Evolutionary conservation across 495 filamentous ascomycete genomes (phyloP).

Genomic region (Penicillium chermesinum): DNA sequence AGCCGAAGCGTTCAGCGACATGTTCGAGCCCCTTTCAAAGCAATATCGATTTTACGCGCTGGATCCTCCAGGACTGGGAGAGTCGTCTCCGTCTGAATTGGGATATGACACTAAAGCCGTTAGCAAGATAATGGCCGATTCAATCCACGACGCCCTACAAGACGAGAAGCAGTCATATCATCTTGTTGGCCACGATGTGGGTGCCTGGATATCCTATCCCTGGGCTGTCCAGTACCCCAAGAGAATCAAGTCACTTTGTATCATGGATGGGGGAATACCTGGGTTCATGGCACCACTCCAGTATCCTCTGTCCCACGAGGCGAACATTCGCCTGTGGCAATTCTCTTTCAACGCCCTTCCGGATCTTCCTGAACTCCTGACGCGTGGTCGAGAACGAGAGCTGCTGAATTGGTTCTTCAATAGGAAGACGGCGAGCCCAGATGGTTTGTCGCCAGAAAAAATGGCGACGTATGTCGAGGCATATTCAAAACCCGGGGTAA

Average conservation of each 20-base stretch:
- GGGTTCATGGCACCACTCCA: conserved; percentile 15
- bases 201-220: conserved; percentile 25
- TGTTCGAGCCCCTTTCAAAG: conserved; percentile 22
- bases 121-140: conserved; percentile 21
- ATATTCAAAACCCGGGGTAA: conserved; percentile 23
- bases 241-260: conserved; percentile 21
- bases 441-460: conserved; percentile 12
- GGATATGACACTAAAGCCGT: conserved; percentile 21
- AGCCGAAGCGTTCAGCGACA: conserved; percentile 20
- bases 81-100: conserved; percentile 11
- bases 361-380: conserved; percentile 22
- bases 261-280: conserved; percentile 23
- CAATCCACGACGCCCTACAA: conserved; percentile 13
- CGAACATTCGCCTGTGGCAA: conserved; percentile 25
- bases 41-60: conserved; percentile 22
- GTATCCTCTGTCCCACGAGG: conserved; percentile 15
- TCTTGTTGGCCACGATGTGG: conserved; percentile 24
- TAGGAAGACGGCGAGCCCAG: conserved; percentile 15
- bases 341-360: conserved; percentile 27
- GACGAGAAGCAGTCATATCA: conserved; percentile 15
- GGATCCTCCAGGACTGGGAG: conserved; percentile 21
- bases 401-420: conserved; percentile 24
- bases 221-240: conserved; percentile 24
- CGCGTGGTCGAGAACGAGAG: conserved; percentile 20
- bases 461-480: conserved; percentile 20